These are phyloP conservation scores for Skeletonema menzelii DNA, from an alignment of 108 stramenopile species.

Conservation along the genomic window DNA sequence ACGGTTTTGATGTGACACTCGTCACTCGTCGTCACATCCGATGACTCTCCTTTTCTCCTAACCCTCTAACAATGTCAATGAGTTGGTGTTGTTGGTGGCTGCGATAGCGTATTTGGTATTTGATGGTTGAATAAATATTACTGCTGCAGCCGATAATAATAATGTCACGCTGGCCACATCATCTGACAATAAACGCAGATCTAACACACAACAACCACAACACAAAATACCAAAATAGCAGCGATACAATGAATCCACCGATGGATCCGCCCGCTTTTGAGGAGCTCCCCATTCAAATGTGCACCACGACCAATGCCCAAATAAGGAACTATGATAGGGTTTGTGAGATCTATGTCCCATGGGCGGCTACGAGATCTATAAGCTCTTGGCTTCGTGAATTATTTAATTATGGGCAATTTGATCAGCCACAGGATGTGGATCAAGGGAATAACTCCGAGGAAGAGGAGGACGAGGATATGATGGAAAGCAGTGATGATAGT, in stretches of 20 bases:
- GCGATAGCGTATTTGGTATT: too few relatives aligned
- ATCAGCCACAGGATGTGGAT: background rate
- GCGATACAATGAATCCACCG: background rate
- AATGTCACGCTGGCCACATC: background rate
- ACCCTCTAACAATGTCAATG: too few relatives aligned
- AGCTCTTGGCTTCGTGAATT: background rate
- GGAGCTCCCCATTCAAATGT: background rate
- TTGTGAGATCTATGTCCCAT: background rate
- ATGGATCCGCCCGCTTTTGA: constrained; percentile 9
- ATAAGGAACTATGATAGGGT: background rate
- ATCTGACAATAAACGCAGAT: background rate
- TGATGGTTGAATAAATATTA: too few relatives aligned
- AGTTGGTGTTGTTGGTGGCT: too few relatives aligned
- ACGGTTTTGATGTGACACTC: too few relatives aligned
- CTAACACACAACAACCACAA: background rate
- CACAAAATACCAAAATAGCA: background rate
- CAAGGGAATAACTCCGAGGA: background rate
- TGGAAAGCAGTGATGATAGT: background rate
- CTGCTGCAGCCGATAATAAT: background rate
- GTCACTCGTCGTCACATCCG: too few relatives aligned
- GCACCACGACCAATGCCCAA: background rate
- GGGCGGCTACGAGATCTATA: background rate
- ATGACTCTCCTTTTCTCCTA: too few relatives aligned
- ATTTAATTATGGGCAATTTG: background rate
- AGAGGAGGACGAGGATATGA: background rate